A percentile compares a stretch with the other conserved stretches of the same genome.
Evolutionary conservation across 148 eudicot genomes (phyloP).

Genomic region (Spergularia marina): DNA sequence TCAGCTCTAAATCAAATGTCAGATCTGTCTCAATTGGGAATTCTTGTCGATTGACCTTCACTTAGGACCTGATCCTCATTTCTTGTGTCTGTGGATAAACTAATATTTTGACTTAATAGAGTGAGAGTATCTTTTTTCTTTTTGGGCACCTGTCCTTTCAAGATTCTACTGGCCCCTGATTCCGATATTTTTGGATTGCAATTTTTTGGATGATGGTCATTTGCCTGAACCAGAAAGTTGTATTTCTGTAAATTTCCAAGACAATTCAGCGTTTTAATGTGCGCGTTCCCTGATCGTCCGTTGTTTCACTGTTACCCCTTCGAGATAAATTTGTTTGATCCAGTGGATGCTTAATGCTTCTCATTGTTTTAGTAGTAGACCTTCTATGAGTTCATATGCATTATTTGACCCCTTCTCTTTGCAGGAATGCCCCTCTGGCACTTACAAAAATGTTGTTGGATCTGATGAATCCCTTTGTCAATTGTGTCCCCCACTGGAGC

Average conservation of each 20-base stretch:
- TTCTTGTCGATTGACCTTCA: background rate
- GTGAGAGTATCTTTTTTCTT: background rate
- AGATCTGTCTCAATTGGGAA: background rate
- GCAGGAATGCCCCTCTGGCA: conserved; percentile 92
- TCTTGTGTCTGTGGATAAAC: background rate
- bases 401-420: conserved; percentile 16
- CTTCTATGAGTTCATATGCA: background rate
- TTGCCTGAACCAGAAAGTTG: background rate
- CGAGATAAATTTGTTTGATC: background rate
- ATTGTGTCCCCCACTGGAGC: conserved; percentile 59
- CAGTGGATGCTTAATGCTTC: background rate
- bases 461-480: conserved; percentile 72
- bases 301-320: background rate
- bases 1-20: too few relatives aligned
- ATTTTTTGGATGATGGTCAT: background rate
- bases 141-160: background rate
- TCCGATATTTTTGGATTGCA: background rate
- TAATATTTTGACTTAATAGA: background rate
- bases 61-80: background rate
- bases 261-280: background rate
- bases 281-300: background rate
- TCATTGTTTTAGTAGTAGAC: too few relatives aligned
- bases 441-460: conserved; percentile 81
- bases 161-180: background rate
- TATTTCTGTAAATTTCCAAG: background rate